Evolutionary conservation across 768 basidiomycete genomes (phyloP), one percentile per base, ranked within the genome.

Genomic region (Mycena amicta): DNA sequence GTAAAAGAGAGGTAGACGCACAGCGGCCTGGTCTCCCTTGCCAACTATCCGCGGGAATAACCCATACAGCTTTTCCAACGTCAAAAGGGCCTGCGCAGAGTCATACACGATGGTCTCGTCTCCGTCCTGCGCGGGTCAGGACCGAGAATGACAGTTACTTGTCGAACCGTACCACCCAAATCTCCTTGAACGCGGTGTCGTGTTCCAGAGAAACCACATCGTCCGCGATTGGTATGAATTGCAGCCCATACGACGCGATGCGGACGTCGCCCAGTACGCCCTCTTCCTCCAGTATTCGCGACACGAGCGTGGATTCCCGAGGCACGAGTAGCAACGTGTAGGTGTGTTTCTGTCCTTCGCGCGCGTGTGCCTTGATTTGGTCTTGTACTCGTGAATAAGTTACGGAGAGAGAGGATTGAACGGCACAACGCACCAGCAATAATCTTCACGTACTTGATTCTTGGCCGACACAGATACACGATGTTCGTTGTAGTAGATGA

Each of bases 211-310:
- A 97, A 29, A 98, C 75, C 57, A 98, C 86, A 71, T 99, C 97
- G 18, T 93, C 89, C 57, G 95, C 95, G 33, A 98, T 67, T 16
- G 95, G 94, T 61, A 98, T 93, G 66, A 98, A 92, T 66, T 95
- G 94, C 23, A 99, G 81, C 70, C 93, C 92, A 73, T 93, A 96
- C 27, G 92, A 84, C 20, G 86, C 85, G 28, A 98, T 84, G 6
- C 84, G 87, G 45, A 99, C 80, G 67, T 98, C 95, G n/a, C 97
- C 97, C 16, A 95, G 81, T 1, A 99, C 95, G n/a, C 96, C 97
- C 67, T 97, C 91, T 70, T 98, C 95, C 67, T 98, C 95, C 43
- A 99, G 75, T 61, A 95, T 87, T 55, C 88, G 84, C 30, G 86
- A 84, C 52, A 95, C 92, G 6, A 98, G 80, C 4, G 89, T 90